These are phyloP conservation scores for Petasospora rhodanensis DNA, from an alignment of 1,139 yeast species.

Conservation along the genomic window DNA sequence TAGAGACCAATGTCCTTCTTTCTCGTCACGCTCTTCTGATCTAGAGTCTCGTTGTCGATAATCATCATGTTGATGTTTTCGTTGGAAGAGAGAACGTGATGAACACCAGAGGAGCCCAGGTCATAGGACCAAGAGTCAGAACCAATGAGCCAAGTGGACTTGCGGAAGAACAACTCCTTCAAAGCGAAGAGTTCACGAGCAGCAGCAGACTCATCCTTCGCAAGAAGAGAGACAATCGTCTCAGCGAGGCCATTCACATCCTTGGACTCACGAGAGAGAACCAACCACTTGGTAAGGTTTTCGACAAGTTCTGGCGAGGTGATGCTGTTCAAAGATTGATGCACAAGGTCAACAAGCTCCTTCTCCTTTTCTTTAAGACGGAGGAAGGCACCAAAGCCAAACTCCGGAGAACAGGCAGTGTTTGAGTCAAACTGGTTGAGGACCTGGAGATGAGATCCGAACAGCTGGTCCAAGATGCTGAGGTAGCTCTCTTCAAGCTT, in stretches of 20 bases:
- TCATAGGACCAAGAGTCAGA: conserved; percentile 97
- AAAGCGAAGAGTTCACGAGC: conserved; percentile 44
- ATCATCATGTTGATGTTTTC: conserved; percentile 79
- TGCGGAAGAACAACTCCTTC: conserved; percentile 41
- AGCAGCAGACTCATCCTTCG: conserved; percentile 30
- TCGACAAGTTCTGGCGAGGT: conserved; percentile 41
- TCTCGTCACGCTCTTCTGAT: conserved; percentile 39
- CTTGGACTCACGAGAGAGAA: conserved; percentile 36
- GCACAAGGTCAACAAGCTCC: conserved; percentile 39
- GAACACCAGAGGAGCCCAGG: conserved; percentile 88
- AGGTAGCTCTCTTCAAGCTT: conserved; percentile 74
- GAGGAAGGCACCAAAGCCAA: conserved; percentile 76
- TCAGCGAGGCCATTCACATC: conserved; percentile 63
- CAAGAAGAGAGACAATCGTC: conserved; percentile 42
- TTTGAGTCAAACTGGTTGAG: conserved; percentile 52
- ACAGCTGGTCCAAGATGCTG: conserved; percentile 68
- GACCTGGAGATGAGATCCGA: conserved; percentile 48
- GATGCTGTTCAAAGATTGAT: too few relatives aligned
- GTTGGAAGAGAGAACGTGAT: conserved; percentile 71
- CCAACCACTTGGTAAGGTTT: conserved; percentile 66
- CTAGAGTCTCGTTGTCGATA: conserved; percentile 87
- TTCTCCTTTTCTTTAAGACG: conserved; percentile 49
- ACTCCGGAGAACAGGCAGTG: conserved; percentile 64
- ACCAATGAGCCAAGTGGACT: conserved; percentile 80
- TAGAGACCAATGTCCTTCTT: conserved; percentile 93